Evolutionary conservation across 2,329 filamentous ascomycete species (phyloP).

Genomic region (Diaporthe sp.): DNA sequence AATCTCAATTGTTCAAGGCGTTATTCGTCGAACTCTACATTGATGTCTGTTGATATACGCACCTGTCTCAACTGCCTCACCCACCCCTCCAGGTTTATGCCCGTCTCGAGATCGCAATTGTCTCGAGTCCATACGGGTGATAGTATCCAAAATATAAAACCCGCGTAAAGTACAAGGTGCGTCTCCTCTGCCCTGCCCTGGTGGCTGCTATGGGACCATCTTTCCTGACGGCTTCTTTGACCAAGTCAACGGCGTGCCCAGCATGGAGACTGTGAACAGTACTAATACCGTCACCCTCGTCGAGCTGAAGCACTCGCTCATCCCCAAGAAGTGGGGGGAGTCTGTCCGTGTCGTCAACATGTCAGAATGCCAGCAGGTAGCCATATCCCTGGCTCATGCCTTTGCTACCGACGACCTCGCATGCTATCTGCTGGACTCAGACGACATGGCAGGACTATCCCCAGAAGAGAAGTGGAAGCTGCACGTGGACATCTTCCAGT

Average conservation of each 20-base stretch:
- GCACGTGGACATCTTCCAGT: conserved; percentile 81
- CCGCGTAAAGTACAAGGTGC: conserved; percentile 43
- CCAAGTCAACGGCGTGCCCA: conserved; percentile 40
- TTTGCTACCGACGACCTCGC: conserved; percentile 81
- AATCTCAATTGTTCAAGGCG: conserved; percentile 28
- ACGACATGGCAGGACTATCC: conserved; percentile 71
- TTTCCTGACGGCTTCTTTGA: neutral
- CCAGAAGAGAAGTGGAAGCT: conserved; percentile 79
- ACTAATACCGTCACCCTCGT: conserved; percentile 43
- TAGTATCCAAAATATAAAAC: conserved; percentile 65
- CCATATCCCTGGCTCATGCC: conserved; percentile 77
- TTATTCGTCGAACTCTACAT: conserved; percentile 50
- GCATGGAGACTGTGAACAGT: conserved; percentile 55
- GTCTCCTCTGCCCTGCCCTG: neutral
- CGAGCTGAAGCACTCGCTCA: conserved; percentile 55
- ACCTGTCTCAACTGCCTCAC: conserved; percentile 66
- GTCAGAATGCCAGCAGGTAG: conserved; percentile 77
- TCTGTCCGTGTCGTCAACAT: conserved; percentile 71
- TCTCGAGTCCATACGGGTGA: conserved; percentile 66
- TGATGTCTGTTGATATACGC: conserved; percentile 70
- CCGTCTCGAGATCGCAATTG: conserved; percentile 65
- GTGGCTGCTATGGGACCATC: neutral
- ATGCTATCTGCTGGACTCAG: conserved; percentile 78
- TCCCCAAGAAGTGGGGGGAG: conserved; percentile 63
- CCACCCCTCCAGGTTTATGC: conserved; percentile 67